Evolutionary conservation across 106 monocot species (phyloP).

Genomic region (Acanthochlamys bracteata): DNA sequence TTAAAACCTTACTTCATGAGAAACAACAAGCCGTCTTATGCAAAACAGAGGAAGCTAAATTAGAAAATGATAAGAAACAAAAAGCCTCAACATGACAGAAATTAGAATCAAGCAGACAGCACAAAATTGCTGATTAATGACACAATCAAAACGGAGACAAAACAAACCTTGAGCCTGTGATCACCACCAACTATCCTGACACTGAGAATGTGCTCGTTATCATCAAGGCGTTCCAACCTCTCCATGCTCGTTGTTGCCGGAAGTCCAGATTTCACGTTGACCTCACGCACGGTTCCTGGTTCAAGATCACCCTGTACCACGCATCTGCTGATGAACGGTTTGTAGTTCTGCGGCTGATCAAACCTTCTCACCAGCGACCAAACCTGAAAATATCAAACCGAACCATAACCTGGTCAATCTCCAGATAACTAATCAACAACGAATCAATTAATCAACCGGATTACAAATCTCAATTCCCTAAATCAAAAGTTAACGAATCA

Average conservation of each 20-base stretch:
- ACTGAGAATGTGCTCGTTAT: conserved; percentile 49
- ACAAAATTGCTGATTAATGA: background rate
- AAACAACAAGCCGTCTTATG: no score
- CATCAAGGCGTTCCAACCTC: conserved; percentile 53
- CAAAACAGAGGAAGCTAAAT: no score
- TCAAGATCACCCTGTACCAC: conserved; percentile 29
- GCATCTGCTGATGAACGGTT: conserved; percentile 60
- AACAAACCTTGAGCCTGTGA: conserved; percentile 42
- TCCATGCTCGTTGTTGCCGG: conserved; percentile 73
- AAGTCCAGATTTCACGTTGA: conserved; percentile 61
- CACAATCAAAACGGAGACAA: background rate
- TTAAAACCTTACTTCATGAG: no score
- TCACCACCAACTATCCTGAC: conserved; percentile 63
- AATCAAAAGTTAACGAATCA: no score
- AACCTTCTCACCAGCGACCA: conserved; percentile 41
- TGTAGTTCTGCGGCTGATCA: conserved; percentile 58
- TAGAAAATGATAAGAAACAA: no score
- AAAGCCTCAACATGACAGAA: no score
- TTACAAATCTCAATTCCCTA: no score
- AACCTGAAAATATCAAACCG: conserved; percentile 1
- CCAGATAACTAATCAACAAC: no score
- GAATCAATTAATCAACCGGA: no score
- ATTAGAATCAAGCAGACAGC: no score
- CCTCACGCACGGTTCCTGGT: conserved; percentile 46
- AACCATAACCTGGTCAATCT: no score